Evolutionary conservation across 768 basidiomycete genomes (phyloP).

Genomic region (Dentipellis sp.): DNA sequence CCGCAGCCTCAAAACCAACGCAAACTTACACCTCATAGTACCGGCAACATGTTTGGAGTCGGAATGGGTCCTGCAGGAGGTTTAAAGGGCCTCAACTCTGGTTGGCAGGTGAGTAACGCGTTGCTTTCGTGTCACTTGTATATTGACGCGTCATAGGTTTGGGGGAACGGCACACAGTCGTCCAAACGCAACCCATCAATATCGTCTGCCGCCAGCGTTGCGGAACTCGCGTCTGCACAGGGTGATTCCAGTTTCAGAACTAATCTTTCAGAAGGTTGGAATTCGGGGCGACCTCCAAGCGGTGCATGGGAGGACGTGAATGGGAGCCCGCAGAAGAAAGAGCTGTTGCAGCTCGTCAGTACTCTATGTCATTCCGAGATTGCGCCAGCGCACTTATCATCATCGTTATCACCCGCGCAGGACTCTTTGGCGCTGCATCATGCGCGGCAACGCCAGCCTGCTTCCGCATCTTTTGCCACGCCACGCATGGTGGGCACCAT

Average conservation of each 20-base stretch:
- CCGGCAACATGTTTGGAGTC: slow-evolving; percentile 43
- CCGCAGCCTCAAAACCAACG: slow-evolving; percentile 33
- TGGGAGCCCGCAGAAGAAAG: slow-evolving; percentile 40
- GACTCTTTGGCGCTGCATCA: slow-evolving; percentile 1
- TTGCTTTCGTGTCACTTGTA: slow-evolving; percentile 12
- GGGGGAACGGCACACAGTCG: slow-evolving; percentile 40
- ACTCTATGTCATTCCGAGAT: background rate
- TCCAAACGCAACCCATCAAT: slow-evolving; percentile 53
- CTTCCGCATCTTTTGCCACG: slow-evolving; percentile 7
- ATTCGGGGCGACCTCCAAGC: slow-evolving; percentile 30
- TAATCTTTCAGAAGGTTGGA: slow-evolving; percentile 42
- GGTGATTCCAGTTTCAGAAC: slow-evolving; percentile 38
- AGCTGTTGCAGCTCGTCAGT: slow-evolving; percentile 40
- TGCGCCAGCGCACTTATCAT: background rate
- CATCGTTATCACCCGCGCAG: background rate
- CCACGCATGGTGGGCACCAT: slow-evolving; percentile 11
- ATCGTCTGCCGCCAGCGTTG: slow-evolving; percentile 47
- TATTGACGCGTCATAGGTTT: slow-evolving; percentile 34
- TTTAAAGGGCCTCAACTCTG: slow-evolving; percentile 45
- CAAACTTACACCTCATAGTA: slow-evolving; percentile 32
- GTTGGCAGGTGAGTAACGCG: slow-evolving; percentile 51
- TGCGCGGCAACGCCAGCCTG: slow-evolving; percentile 11
- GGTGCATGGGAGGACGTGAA: slow-evolving; percentile 53
- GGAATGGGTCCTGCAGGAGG: slow-evolving; percentile 37
- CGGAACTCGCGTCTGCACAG: slow-evolving; percentile 37